phyloP scores from a whole-genome alignment of 2,329 filamentous ascomycete species.

The Aureobasidium sp. region DNA sequence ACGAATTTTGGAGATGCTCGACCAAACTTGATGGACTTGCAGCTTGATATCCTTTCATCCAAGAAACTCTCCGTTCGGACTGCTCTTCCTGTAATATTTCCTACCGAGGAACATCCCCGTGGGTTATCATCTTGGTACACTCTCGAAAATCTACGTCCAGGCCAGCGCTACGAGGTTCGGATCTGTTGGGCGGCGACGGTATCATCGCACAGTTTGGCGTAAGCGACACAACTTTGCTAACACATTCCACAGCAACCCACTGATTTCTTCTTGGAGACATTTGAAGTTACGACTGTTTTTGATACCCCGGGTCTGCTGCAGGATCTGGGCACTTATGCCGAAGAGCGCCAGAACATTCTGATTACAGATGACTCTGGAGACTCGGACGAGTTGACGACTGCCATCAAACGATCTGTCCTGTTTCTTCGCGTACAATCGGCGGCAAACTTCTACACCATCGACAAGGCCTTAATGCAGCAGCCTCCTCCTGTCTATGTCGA shows the following conservation, averaged over 20 bases:
- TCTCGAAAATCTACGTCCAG: constrained; percentile 61
- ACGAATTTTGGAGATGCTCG: constrained; percentile 50
- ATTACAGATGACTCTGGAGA: not conserved
- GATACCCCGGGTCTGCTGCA: constrained; percentile 27
- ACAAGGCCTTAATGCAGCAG: constrained; percentile 65
- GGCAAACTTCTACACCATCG: constrained; percentile 77
- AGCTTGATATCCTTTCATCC: constrained; percentile 59
- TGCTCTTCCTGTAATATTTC: constrained; percentile 61
- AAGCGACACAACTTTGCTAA: constrained; percentile 1
- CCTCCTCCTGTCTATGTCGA: constrained; percentile 73
- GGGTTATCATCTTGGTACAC: constrained; percentile 72
- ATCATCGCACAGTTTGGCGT: constrained; percentile 35
- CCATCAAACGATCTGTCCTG: constrained; percentile 33
- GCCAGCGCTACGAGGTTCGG: constrained; percentile 80
- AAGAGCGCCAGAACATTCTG: constrained; percentile 18
- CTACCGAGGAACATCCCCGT: constrained; percentile 43
- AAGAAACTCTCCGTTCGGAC: constrained; percentile 52
- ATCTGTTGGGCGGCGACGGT: constrained; percentile 93
- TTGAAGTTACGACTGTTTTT: constrained; percentile 55
- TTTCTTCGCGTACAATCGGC: constrained; percentile 68
- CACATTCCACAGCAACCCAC: constrained; percentile 67
- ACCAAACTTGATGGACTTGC: constrained; percentile 54
- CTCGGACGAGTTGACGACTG: not conserved
- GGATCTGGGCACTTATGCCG: constrained; percentile 25
- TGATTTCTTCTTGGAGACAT: constrained; percentile 62